Base-by-base conservation (phyloP, 2,329 filamentous ascomycete species). In the Coniochaeta ligniaria region DNA sequence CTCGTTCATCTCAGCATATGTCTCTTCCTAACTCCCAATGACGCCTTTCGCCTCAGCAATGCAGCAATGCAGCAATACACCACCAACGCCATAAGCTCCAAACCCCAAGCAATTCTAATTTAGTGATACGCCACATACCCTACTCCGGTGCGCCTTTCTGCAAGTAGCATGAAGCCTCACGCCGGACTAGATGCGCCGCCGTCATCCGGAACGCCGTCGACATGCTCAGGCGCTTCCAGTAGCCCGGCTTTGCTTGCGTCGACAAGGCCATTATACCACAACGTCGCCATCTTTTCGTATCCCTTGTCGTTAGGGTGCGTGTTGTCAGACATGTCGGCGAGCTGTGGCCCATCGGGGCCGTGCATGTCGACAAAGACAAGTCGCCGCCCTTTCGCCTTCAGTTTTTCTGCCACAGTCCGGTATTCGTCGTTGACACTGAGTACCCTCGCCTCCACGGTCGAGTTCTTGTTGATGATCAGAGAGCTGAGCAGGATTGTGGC, bases 291-390 rank as follows among this genome's bases (percentile, higher is more conserved):
- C 68, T 77, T 76, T 50, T 66, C 61, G 61, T 78, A 78, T 4
- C 76, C 76, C 0, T 16, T 65, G 35, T 76, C 73, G 22, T 69
- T 67, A 0, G 76, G 77, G 59, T 78, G 77, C 1, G 72, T 77
- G 11, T 65, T 69, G 60, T 79, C 76, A 0, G 66, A 68, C 54
- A 78, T 64, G 50, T 78, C 75, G 6, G 55, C 65, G 22, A 59
- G 24, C 16, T 66, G 62, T 6, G 71, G 72, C 2, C 71, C 75
- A 7, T 66, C 65, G 12, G 62, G 59, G 3, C 66, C 63, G 54
- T 73, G 71, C 75, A 78, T 78, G 14, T 79, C 76, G 5, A 70
- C 76, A 26, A 76, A 64, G 20, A 76, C 67, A n/a, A 78, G 62
- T 59, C 67, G 69, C 59, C 66, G 69, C n/a, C 68, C 70, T 20